These are phyloP conservation scores for Xylaria sp. DNA, from an alignment of 2,329 filamentous ascomycete genomes.

Conservation along the genomic window DNA sequence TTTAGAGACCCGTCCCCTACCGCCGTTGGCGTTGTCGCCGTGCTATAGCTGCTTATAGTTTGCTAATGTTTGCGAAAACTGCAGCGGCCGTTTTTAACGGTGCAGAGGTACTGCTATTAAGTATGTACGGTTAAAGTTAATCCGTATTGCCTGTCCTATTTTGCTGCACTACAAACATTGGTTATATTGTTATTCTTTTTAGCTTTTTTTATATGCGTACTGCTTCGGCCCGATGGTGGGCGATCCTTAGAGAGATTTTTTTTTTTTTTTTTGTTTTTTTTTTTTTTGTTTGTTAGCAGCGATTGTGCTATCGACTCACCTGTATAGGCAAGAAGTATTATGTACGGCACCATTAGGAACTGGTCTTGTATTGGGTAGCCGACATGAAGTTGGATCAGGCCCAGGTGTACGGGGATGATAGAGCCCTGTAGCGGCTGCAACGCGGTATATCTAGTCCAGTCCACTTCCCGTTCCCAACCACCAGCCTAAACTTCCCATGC, in stretches of 20 bases:
- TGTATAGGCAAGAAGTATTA: constrained; percentile 1
- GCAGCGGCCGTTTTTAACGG: background rate
- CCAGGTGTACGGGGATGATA: constrained; percentile 2
- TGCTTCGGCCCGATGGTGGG: background rate
- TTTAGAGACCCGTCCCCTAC: background rate
- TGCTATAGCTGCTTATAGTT: background rate
- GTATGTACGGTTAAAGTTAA: background rate
- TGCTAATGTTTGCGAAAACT: constrained; percentile 6
- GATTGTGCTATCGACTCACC: constrained; percentile 4
- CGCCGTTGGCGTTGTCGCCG: background rate
- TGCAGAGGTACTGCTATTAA: background rate
- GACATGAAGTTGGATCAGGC: constrained; percentile 6
- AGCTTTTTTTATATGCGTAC: background rate
- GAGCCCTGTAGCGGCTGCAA: constrained; percentile 1
- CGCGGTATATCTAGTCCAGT: background rate
- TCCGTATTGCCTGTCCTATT: background rate
- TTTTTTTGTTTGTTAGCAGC: background rate
- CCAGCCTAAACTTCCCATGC: background rate
- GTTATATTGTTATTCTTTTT: background rate
- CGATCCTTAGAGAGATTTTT: background rate
- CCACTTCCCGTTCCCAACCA: background rate
- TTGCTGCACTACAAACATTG: background rate
- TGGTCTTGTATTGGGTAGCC: constrained; percentile 5
- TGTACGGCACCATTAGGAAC: constrained; percentile 1
- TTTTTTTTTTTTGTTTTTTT: background rate